Conservation (phyloP, 768 basidiomycete genomes). For the Phaeotremella fagi region DNA sequence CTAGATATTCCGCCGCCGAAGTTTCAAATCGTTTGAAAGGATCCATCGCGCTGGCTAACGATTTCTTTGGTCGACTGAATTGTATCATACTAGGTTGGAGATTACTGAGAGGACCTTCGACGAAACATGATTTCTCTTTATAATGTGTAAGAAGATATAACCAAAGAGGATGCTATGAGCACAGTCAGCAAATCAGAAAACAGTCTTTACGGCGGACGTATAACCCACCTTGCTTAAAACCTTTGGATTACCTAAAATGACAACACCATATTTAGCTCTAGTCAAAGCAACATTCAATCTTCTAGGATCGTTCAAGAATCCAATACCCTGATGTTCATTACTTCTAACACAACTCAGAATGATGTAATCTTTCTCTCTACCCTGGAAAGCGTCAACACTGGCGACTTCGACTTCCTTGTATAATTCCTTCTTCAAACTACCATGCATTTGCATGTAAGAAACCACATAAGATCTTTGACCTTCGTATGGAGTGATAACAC, state of each 20-base stretch:
- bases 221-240: slow-evolving; percentile 85
- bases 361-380: slow-evolving; percentile 99
- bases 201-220: slow-evolving; percentile 19
- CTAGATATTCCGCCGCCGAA: slow-evolving; percentile 73
- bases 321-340: slow-evolving; percentile 99
- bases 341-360: slow-evolving; percentile 95
- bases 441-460: slow-evolving; percentile 99
- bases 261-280: slow-evolving; percentile 94
- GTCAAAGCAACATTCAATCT: slow-evolving; percentile 95
- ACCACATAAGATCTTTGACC: slow-evolving; percentile 97
- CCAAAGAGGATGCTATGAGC: slow-evolving; percentile 86
- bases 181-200: slow-evolving; percentile 1
- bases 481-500: slow-evolving; percentile 98
- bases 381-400: slow-evolving; percentile 98
- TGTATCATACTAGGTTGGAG: slow-evolving; percentile 98
- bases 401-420: slow-evolving; percentile 99
- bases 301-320: slow-evolving; percentile 96
- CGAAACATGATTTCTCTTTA: slow-evolving; percentile 89
- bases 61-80: slow-evolving; percentile 92
- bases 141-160: slow-evolving; percentile 97
- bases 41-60: slow-evolving; percentile 83
- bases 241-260: slow-evolving; percentile 99
- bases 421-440: slow-evolving; percentile 96
- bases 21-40: slow-evolving; percentile 91
- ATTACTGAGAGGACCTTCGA: slow-evolving; percentile 94